Evolutionary conservation across 2,329 filamentous ascomycete genomes (phyloP).

Genomic region (Colletotrichum sidae): DNA sequence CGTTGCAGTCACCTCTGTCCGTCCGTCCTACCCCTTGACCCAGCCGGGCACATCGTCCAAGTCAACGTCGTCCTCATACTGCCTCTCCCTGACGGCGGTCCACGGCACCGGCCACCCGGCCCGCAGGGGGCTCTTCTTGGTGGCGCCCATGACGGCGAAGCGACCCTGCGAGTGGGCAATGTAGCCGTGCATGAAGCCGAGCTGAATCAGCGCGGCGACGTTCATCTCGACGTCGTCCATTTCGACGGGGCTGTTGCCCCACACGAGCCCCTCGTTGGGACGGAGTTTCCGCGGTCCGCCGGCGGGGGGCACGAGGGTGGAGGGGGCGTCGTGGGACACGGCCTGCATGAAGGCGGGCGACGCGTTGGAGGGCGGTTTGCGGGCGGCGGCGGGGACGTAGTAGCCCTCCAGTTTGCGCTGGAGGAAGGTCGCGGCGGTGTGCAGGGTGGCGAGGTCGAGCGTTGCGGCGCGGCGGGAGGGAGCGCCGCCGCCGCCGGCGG

Average conservation of each 20-base stretch:
- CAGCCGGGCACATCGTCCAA: constrained; percentile 81
- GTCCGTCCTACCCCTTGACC: constrained; percentile 63
- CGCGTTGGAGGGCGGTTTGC: constrained; percentile 45
- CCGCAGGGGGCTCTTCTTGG: constrained; percentile 69
- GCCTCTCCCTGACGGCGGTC: constrained; percentile 72
- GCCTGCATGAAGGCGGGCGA: constrained; percentile 62
- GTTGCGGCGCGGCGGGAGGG: constrained; percentile 73
- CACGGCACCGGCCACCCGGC: constrained; percentile 84
- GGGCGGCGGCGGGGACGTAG: constrained; percentile 52
- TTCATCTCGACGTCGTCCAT: constrained; percentile 80
- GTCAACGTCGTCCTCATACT: constrained; percentile 67
- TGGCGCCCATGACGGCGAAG: constrained; percentile 85
- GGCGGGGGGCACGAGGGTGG: constrained; percentile 60
- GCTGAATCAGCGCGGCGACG: constrained; percentile 80
- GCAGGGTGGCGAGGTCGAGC: constrained; percentile 77
- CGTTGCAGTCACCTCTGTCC: not conserved
- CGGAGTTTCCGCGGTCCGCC: constrained; percentile 60
- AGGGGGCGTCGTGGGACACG: constrained; percentile 58
- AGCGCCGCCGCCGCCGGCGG: constrained; percentile 58
- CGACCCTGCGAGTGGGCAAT: constrained; percentile 80
- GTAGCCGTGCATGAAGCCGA: constrained; percentile 86
- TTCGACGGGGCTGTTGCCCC: constrained; percentile 70
- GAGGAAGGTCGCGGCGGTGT: constrained; percentile 71
- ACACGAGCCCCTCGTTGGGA: constrained; percentile 71
- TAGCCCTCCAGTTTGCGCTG: constrained; percentile 74